Percentiles rank a stretch among this genome's conserved stretches.
Conservation (phyloP, 257 asterid species). For the Salvia splendens region DNA sequence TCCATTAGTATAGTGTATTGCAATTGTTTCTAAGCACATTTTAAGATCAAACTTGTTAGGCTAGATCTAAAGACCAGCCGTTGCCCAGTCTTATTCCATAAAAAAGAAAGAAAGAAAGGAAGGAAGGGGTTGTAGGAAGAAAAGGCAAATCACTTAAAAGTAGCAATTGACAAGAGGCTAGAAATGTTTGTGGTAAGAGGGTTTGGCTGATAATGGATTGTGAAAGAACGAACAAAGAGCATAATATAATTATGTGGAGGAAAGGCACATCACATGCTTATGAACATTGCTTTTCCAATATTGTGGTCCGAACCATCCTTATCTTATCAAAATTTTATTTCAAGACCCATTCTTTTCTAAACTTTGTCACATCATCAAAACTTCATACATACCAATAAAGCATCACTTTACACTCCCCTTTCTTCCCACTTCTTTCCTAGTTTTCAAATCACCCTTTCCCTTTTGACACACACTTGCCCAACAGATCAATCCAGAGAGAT, state of each 20-base stretch:
- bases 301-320: slow-evolving; percentile 13
- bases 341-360: neutral
- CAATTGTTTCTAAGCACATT: no score
- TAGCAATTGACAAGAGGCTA: slow-evolving; percentile 1
- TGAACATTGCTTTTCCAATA: neutral
- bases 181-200: neutral
- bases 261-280: slow-evolving; percentile 25
- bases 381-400: slow-evolving; percentile 3
- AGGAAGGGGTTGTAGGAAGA: neutral
- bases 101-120: neutral
- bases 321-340: slow-evolving; percentile 10
- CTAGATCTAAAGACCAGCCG: neutral
- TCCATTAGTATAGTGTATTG: no score
- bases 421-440: neutral
- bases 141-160: neutral
- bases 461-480: neutral
- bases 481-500: neutral
- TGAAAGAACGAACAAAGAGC: slow-evolving; percentile 16
- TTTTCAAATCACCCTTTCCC: slow-evolving; percentile 1
- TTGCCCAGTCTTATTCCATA: neutral
- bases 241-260: slow-evolving; percentile 17
- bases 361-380: slow-evolving; percentile 8
- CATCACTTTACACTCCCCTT: neutral
- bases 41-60: neutral
- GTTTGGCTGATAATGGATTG: neutral